A percentile compares a stretch with the other conserved stretches of the same genome.
These are phyloP conservation scores for Chrysopogon serrulatus DNA, from an alignment of 176 grass and related monocot genomes.

Conservation along the genomic window DNA sequence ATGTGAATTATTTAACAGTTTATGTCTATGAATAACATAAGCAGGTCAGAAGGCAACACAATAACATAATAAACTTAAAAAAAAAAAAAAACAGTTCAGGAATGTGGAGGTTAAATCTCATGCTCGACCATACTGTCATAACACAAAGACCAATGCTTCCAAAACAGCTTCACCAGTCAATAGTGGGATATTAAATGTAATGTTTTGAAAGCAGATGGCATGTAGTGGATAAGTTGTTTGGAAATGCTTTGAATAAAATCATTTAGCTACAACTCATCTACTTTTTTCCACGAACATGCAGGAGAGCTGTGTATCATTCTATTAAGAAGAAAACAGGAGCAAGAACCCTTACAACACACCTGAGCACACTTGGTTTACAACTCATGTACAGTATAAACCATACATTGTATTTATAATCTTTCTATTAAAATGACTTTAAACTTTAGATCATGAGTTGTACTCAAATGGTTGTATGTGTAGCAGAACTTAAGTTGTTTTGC, in stretches of 20 bases:
- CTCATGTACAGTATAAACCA: not conserved
- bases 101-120: not conserved
- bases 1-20: not conserved
- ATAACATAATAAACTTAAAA: not conserved
- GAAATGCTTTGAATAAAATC: not conserved
- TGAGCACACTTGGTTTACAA: no score
- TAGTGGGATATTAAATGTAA: not conserved
- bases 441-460: not conserved
- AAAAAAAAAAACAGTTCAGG: not conserved
- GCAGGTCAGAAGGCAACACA: not conserved
- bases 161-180: not conserved
- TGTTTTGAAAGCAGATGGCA: not conserved
- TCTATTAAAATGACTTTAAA: not conserved
- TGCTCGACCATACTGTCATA: not conserved
- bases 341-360: no score
- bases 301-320: no score
- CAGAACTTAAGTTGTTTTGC: not conserved
- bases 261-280: not conserved
- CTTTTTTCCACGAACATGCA: no score
- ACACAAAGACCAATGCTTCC: not conserved
- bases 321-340: no score
- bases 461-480: not conserved
- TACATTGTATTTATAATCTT: not conserved
- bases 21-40: not conserved
- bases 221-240: not conserved